Conservation (phyloP, 106 monocot genomes). For the Dendrobium officinale region DNA sequence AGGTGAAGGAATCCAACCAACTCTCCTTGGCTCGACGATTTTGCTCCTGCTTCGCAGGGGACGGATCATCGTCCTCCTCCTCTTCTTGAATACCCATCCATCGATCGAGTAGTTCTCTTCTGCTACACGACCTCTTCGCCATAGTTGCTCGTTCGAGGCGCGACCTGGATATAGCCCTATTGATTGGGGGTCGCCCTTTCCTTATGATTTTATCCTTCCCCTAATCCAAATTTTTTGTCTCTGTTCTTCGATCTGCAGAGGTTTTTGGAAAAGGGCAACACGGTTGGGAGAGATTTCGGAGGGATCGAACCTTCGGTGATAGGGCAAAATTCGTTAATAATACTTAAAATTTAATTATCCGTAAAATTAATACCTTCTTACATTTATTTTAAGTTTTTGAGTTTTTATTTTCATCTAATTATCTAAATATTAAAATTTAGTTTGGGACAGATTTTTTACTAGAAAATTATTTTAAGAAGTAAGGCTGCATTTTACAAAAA, state of each 20-base stretch:
- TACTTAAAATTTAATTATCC: too few species aligned
- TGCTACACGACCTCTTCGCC: conserved; percentile 6
- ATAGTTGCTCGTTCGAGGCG: neutral
- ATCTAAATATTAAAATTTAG: too few species aligned
- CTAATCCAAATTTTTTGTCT: neutral
- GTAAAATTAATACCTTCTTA: too few species aligned
- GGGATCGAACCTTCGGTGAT: too few species aligned
- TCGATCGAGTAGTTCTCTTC: conserved; percentile 7
- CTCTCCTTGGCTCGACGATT: conserved; percentile 3
- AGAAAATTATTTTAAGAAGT: too few species aligned
- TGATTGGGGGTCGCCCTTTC: neutral
- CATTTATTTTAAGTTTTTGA: too few species aligned
- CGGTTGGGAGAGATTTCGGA: too few species aligned
- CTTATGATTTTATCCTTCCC: neutral
- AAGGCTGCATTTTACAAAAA: too few species aligned
- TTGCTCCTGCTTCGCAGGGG: neutral
- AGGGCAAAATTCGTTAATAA: too few species aligned
- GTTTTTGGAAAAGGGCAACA: too few species aligned
- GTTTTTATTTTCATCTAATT: too few species aligned
- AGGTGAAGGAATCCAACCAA: conserved; percentile 4
- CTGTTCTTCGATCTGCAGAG: neutral
- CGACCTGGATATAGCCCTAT: neutral
- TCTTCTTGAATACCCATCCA: conserved; percentile 5
- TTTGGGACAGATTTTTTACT: too few species aligned
- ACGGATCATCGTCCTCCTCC: conserved; percentile 6